Evolutionary conservation across 306 rosid genomes (phyloP), one percentile per base, ranked within the genome.

Genomic region (Pyrus bretschneideri): DNA sequence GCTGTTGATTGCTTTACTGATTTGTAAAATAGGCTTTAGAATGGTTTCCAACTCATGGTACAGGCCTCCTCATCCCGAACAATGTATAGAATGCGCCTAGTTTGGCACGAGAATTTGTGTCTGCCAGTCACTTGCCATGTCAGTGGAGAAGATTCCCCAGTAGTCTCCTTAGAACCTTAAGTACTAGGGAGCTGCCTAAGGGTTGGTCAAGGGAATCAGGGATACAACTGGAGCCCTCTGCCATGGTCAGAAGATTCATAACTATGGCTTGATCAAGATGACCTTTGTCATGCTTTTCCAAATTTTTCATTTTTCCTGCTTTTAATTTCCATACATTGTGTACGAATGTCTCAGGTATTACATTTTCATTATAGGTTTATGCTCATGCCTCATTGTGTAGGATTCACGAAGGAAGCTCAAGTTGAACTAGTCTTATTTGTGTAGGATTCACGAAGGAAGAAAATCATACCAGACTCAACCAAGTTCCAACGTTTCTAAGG

Each of bases 401-500:
- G 90, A 92, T 92, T 67, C 93, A 83, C 44, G 92, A 87, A 15
- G 71, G 72, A 67, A 40, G 58, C 69, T 74, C 33, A 79, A 21
- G 51, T 70, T 79, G 35, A 71, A 40, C 76, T 87, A 80, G 61
- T 82, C 68, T 85, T 54, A 67, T 76, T 86, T 54, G 67, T 86
- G 83, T 77, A 95, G 99, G 90, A 92, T 92, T 67, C 93, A 83
- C 44, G 92, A 87, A 81, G 89, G 86, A 85, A 82, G 86, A 71
- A 89, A 85, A 81, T 87, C 85, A 40, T 90, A 92, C 84, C 93
- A 93, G 73, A 83, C 77, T 85, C 87, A 76, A 59, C 91, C 89
- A 83, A 86, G 73, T 78, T 87, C 86, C 59, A 78, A 89, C 85
- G 86, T 88, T 75, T 78, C 71, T 13, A 75, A 74, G 81, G 99